Evolutionary conservation across 805 yeast genomes (phyloP), one percentile per base, ranked within the genome.

Genomic region (Debaryomyces tyrocola): DNA sequence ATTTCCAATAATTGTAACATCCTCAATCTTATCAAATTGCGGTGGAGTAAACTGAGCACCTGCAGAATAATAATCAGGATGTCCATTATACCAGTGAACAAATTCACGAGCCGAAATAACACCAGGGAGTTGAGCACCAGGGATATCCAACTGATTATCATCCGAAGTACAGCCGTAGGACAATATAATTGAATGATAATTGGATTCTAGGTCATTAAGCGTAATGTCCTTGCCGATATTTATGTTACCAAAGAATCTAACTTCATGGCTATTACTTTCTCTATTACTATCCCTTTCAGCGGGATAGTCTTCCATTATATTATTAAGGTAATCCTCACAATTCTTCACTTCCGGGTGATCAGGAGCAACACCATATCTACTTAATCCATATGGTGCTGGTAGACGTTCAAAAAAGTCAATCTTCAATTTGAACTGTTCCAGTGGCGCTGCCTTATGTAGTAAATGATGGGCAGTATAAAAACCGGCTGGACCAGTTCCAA

Each of bases 401-500:
- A 84, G 69, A 51, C 81, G 77, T 59, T 94, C 99, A 70, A 83
- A 90, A 64, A 92, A 74, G 49, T 89, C 94, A 4, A 91, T 74
- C 46, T 76, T 42, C n/a, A 73, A 40, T 3, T 55, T 48, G 33
- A 59, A 46, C 20, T 55, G 44, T 4, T 68, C 64, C 3, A 69
- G 59, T 4, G 65, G 52, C 1, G 64, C 45, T 12, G 64, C 64
- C 48, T 74, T 78, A 47, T 80, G 80, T 35, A 90, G 67, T 12
- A 91, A 67, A 40, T 87, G 83, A 51, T 85, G 79, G 0, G 90
- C 90, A 1, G 97, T 86, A 64, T 92, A 94, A 59, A 94, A 90
- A 1, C 96, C 97, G 0, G 97, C 91, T 0, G 99, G 99, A 0
- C 99, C 99, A 0, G 97, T 80, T 1, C 99, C 99, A 3, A 94